Evolutionary conservation across 1,139 yeast species (phyloP), one percentile per base, ranked within the genome.

Genomic region (Diutina scorzettiae): DNA sequence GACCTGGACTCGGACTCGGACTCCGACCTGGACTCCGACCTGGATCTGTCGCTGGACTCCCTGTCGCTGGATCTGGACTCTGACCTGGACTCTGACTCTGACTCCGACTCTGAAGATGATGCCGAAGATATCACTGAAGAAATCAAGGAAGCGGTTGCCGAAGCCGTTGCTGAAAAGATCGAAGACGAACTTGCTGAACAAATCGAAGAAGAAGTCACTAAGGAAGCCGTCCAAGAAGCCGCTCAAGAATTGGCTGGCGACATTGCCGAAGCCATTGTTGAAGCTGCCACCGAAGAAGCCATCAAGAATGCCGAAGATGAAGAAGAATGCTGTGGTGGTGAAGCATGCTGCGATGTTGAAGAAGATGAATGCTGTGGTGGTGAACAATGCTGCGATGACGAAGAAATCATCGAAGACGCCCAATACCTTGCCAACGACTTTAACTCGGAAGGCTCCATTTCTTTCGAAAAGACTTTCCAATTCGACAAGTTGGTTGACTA

Each of bases 401-500:
- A 62, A 52, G 73, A 67, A 52, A 52, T 69, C 37, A 54, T 56
- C 48, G 73, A 69, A 53, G 74, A 69, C 44, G 64, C 71, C 14
- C 56, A 60, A 48, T 51, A 57, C 33, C 59, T 68, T 42, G 67
- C 66, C 46, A 56, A 59, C 48, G 71, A 67, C 42, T 68, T 58
- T 53, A 52, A 58, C 44, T 63, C 66, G 46, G 63, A 64, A 45
- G 72, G 66, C 54, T n/a, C n/a, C n/a, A 62, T 69, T 47, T 58
- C 56, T 45, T 69, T 69, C 47, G 73, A 68, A 52, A 69, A 69
- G 55, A 67, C 64, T 46, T 67, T 67, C 53, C 63, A 63, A 48
- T 69, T 69, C 50, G 72, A 65, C 46, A 66, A 67, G 53, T 45
- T 59, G 39, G 58, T 69, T 49, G 64, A 64, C 46, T 62, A 58